A percentile compares a stretch with the other conserved stretches of the same genome.
phyloP scores from a whole-genome alignment of 164 flowering plant species.

The Paratinospora sagittata region DNA sequence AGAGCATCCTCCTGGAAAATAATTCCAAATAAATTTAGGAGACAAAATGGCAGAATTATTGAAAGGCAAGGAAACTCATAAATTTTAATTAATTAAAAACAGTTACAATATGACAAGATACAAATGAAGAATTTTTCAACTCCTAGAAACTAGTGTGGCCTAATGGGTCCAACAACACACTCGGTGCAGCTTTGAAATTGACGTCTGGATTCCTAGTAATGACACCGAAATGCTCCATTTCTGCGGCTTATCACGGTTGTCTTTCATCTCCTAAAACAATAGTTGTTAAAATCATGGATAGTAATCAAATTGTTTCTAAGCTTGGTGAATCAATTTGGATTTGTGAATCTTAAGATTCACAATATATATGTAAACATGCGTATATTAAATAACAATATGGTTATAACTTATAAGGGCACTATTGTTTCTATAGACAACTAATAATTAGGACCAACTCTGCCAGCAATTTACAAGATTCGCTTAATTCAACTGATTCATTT shows the following conservation, averaged over 20 bases:
- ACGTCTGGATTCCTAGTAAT: not conserved
- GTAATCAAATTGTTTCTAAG: too few relatives aligned
- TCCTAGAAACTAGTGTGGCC: not conserved
- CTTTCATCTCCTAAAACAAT: not conserved
- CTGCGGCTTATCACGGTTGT: not conserved
- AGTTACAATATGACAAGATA: not conserved
- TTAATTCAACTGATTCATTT: too few relatives aligned
- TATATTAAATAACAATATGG: too few relatives aligned
- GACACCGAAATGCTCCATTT: not conserved
- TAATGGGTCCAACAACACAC: not conserved
- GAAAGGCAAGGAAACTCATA: not conserved
- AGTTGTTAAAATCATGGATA: not conserved
- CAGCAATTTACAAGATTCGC: too few relatives aligned
- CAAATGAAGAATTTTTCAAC: not conserved
- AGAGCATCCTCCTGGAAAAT: conserved; percentile 56
- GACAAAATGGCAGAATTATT: not conserved
- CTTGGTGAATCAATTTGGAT: too few relatives aligned
- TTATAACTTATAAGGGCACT: too few relatives aligned
- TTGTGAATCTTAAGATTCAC: too few relatives aligned
- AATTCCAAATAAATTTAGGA: conserved; percentile 5
- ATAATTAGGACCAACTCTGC: too few relatives aligned
- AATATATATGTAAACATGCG: too few relatives aligned
- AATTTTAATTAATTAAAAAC: not conserved
- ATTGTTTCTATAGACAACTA: too few relatives aligned
- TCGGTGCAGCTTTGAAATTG: not conserved